Conservation (phyloP, 805 yeast species). For the Kuraishia hungarica region DNA sequence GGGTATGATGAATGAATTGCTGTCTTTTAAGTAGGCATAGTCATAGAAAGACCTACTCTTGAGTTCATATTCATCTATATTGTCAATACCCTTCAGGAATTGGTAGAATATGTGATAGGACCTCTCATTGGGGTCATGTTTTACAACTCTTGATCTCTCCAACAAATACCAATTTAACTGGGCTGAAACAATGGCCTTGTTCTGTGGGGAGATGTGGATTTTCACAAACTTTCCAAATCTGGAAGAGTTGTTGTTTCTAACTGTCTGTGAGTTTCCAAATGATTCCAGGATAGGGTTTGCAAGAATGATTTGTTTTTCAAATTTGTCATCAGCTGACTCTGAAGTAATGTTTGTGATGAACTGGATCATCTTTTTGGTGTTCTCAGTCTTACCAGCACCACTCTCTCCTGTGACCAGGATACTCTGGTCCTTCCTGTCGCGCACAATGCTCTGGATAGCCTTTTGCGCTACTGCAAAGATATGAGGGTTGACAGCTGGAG, state of each 20-base stretch:
- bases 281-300: constrained; percentile 95
- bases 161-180: constrained; percentile 89
- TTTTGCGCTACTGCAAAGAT: constrained; percentile 85
- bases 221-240: constrained; percentile 95
- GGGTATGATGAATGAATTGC: constrained; percentile 43
- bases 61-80: constrained; percentile 39
- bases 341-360: constrained; percentile 65
- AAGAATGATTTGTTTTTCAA: constrained; percentile 80
- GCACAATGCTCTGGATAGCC: constrained; percentile 69
- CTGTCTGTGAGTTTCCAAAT: constrained; percentile 95
- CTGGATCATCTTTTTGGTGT: constrained; percentile 90
- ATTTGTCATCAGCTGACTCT: constrained; percentile 24
- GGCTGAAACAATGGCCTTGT: constrained; percentile 75
- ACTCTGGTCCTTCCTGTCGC: constrained; percentile 70
- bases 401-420: constrained; percentile 97
- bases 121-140: constrained; percentile 69
- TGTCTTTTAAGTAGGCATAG: constrained; percentile 51
- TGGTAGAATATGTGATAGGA: constrained; percentile 94
- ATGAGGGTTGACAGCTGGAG: constrained; percentile 54
- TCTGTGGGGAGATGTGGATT: constrained; percentile 54
- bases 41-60: constrained; percentile 22
- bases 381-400: constrained; percentile 98
- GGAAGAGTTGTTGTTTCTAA: constrained; percentile 88
- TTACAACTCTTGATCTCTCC: constrained; percentile 87
- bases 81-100: constrained; percentile 56